phyloP scores from a whole-genome alignment of 1,284 basidiomycete genomes.

The Wallemia hederae region DNA sequence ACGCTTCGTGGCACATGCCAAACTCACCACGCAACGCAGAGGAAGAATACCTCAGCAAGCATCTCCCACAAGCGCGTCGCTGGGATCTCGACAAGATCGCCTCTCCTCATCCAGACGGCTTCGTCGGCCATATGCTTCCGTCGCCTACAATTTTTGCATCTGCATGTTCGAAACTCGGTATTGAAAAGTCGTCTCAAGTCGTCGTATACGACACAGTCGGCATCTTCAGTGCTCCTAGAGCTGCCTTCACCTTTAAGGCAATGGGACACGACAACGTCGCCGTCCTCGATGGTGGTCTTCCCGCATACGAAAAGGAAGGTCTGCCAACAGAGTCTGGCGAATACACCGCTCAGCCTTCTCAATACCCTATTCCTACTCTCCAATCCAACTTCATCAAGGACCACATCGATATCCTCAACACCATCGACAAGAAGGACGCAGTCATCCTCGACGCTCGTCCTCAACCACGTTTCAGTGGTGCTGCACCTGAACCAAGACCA shows the following conservation, averaged over 20 bases:
- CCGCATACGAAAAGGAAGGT: constrained; percentile 47
- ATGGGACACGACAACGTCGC: constrained; percentile 33
- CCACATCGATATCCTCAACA: constrained; percentile 4
- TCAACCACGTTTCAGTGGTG: constrained; percentile 45
- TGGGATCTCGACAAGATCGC: constrained; percentile 47
- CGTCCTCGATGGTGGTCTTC: constrained; percentile 52
- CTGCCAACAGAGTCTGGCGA: constrained; percentile 27
- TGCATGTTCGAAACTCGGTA: constrained; percentile 28
- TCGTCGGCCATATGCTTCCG: constrained; percentile 79
- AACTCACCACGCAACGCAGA: constrained; percentile 33
- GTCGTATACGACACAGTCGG: constrained; percentile 69
- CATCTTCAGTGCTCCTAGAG: constrained; percentile 65
- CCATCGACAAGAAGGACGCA: constrained; percentile 21
- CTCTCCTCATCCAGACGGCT: constrained; percentile 10
- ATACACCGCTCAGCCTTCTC: background rate
- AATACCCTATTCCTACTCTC: constrained; percentile 23
- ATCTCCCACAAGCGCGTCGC: constrained; percentile 44
- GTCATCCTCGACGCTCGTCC: constrained; percentile 69
- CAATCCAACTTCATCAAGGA: constrained; percentile 22
- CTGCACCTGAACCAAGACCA: constrained; percentile 62
- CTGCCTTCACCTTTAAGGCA: constrained; percentile 62
- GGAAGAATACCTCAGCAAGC: constrained; percentile 33
- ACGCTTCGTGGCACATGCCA: constrained; percentile 71
- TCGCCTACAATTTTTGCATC: background rate
- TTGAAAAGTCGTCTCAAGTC: constrained; percentile 44